phyloP scores from a whole-genome alignment of 2,329 filamentous ascomycete species.

The Kalaharituber pfeilii region DNA sequence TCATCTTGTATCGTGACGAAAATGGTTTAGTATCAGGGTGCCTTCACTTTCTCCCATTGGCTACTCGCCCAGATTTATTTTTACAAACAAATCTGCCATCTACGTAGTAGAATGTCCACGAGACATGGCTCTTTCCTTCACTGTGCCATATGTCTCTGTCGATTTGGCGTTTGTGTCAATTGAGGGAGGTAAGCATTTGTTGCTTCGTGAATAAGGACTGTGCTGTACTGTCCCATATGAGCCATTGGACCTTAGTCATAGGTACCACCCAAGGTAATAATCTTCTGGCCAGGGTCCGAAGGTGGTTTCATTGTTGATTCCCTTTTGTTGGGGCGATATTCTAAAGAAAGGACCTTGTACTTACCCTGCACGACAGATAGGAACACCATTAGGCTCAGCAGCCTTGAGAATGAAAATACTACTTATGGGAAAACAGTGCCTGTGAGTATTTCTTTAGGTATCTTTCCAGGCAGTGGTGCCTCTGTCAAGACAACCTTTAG shows the following conservation, averaged over 20 bases:
- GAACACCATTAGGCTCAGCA: constrained; percentile 18
- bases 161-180: constrained; percentile 14
- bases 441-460: constrained; percentile 17
- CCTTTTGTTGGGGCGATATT: no score
- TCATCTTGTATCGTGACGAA: constrained; percentile 20
- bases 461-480: constrained; percentile 15
- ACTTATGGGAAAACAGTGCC: constrained; percentile 13
- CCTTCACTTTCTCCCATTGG: constrained; percentile 6
- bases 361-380: constrained; percentile 11
- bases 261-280: constrained; percentile 20
- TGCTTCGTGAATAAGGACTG: constrained; percentile 20
- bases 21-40: constrained; percentile 21
- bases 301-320: no score
- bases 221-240: constrained; percentile 13
- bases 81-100: constrained; percentile 20
- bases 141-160: constrained; percentile 13
- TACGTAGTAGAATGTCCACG: constrained; percentile 21
- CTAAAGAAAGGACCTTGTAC: no score
- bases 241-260: constrained; percentile 15
- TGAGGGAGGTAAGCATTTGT: constrained; percentile 19
- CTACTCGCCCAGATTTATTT: constrained; percentile 11
- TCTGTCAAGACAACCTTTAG: constrained; percentile 19
- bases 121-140: constrained; percentile 15
- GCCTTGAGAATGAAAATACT: constrained; percentile 11
- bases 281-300: constrained; percentile 16